Evolutionary conservation across 1,139 yeast genomes (phyloP), one percentile per base, ranked within the genome.

Genomic region (Sugiyamaella sp.): DNA sequence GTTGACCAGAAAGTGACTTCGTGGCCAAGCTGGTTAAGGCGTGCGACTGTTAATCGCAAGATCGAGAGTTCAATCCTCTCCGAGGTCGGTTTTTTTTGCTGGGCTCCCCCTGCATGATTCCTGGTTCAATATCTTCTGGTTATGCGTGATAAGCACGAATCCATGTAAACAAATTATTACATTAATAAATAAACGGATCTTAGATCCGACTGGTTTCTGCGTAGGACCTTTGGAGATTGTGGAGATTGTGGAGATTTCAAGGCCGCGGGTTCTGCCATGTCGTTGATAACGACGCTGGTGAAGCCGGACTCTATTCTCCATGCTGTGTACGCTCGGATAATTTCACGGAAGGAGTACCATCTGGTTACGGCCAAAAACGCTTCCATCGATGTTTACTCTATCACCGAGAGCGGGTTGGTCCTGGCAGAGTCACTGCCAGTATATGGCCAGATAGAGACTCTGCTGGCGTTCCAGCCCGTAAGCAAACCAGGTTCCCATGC

Each of bases 381-480:
- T 14, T 45, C 50, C 9, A 45, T 51, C 14, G 41, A 45, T 22
- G 35, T 51, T 9, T 41, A 39, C n/a, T 29, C 49, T 9, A 42
- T 51, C 3, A 39, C 53, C 16, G 33, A 35, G 10, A 14, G 14
- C 21, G 60, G 62, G 2, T 47, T 59, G 20, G 52, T 47, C 5
- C 43, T 56, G 35, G 16, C 51, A 12, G 47, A 54, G 12, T 41
- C 55, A 10, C 27, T 59, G 19, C 60, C 62, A 20, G 43, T 56
- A 9, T 42, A 48, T 21, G 60, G 60, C 5, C 42, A 39, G 21
- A 37, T 59, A 12, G 48, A 27, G 12, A 42, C 56, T 5, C 17
- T 59, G 16, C 37, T 47, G 4, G 49, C 57, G 4, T 51, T 58
- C 39, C 52, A 51, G 12, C 57, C 58, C 19, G 46, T 45, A 20